These are phyloP conservation scores for Umbelopsis sp. DNA, from an alignment of 371 early-diverging fungal genomes.

Conservation along the genomic window DNA sequence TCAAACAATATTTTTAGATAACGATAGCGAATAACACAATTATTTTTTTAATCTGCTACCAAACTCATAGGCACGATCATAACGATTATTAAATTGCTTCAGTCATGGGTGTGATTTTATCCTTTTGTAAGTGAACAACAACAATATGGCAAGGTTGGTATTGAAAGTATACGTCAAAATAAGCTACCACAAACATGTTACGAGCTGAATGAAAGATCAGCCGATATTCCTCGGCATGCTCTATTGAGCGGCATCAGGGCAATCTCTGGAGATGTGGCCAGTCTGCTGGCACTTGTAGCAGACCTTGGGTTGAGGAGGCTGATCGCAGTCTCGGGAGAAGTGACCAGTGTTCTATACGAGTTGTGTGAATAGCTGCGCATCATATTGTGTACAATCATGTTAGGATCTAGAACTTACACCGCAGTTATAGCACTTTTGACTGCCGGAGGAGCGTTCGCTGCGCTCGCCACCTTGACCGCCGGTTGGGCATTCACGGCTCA, in stretches of 20 bases:
- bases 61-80: background rate
- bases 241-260: slow-evolving; percentile 36
- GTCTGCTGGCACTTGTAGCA: slow-evolving; percentile 71
- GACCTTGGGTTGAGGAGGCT: slow-evolving; percentile 37
- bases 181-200: slow-evolving; percentile 24
- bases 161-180: slow-evolving; percentile 28
- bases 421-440: slow-evolving; percentile 73
- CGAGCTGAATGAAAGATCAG: slow-evolving; percentile 17
- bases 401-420: slow-evolving; percentile 38
- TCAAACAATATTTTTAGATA: too few relatives aligned
- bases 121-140: slow-evolving; percentile 29
- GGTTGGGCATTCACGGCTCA: slow-evolving; percentile 48
- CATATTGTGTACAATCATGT: too few relatives aligned
- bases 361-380: background rate
- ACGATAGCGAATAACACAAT: too few relatives aligned
- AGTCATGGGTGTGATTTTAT: slow-evolving; percentile 25
- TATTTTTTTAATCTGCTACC: too few relatives aligned
- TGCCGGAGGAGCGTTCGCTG: slow-evolving; percentile 37
- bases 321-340: slow-evolving; percentile 52
- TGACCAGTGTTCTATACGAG: slow-evolving; percentile 40
- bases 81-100: background rate
- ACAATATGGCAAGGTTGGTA: slow-evolving; percentile 23
- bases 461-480: background rate
- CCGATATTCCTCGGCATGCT: slow-evolving; percentile 23
- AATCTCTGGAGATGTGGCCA: slow-evolving; percentile 61